Evolutionary conservation across 345 rosid species (phyloP), one percentile per base, ranked within the genome.

Genomic region (Sapria himalayana): DNA sequence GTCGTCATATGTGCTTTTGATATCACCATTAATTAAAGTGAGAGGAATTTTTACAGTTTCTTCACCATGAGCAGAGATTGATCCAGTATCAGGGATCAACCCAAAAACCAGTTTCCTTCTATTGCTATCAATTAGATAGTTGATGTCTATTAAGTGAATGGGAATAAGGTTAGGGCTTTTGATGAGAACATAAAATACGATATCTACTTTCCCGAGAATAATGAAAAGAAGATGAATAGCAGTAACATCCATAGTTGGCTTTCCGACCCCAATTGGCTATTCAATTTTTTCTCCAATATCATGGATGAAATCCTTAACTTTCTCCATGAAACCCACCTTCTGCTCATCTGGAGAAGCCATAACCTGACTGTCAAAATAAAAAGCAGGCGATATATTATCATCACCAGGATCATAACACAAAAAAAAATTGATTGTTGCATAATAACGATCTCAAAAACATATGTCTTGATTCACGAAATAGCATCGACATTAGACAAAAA

Each of bases 131-230:
- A 91, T 45, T n/a, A 77, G 43, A 78, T 84, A 89, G 65, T 74
- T 57, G 9, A 89, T 69, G 52, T 84, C 99, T 16, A 84, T 49
- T 13, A 84, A 55, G 29, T 95, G 99, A 60, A 84, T 82, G 0
- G 95, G 98, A 13, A 82, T 50, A 0, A 93, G 99, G 37, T 89
- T 89, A 0, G 98, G 98, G 50, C 80, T 84, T 65, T 79, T 91
- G 41, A 84, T 58, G 16, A 91, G 85, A n/a, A 84, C 71, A 55
- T 89, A 94, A 2, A 84, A 60, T n/a, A 91, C 71, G 16, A 84
- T 50, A 10, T 84, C 95, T 3, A 85, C 95, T 51, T 53, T 74
- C 54, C 80, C 70, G 29, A 91, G 93, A 43, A 74, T 91, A 62
- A 91, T 77, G 29, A 23, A 47, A 21, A 92, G 95, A 51, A 84